These are phyloP conservation scores for Talaromyces rugulosus DNA, from an alignment of 2,329 filamentous ascomycete species.

Conservation along the genomic window DNA sequence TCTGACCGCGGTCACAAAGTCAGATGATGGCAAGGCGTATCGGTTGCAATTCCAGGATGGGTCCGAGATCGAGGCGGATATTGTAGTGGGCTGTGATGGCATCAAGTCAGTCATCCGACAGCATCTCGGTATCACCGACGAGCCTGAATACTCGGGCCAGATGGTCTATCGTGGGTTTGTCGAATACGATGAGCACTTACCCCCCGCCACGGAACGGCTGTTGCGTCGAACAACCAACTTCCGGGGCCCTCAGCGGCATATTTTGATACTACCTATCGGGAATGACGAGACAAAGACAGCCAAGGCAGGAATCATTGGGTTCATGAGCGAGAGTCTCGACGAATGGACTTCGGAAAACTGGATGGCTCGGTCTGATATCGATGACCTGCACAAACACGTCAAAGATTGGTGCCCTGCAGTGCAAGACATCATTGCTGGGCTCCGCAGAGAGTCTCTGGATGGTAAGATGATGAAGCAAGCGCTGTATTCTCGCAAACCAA, in stretches of 20 bases:
- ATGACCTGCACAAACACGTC: conserved; percentile 29
- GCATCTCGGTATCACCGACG: conserved; percentile 23
- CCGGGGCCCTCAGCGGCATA: conserved; percentile 26
- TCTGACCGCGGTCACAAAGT: not conserved
- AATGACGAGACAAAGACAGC: conserved; percentile 29
- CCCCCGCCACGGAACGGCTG: conserved; percentile 24
- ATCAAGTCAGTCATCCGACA: conserved; percentile 18
- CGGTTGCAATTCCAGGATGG: conserved; percentile 12
- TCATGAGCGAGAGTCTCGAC: conserved; percentile 35
- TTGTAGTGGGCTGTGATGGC: conserved; percentile 18
- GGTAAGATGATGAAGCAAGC: conserved; percentile 32
- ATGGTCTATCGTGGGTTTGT: conserved; percentile 36
- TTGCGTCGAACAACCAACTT: conserved; percentile 33
- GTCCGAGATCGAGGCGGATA: conserved; percentile 11
- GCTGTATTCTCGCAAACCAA: conserved; percentile 30
- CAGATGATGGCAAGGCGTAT: conserved; percentile 1
- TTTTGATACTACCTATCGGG: conserved; percentile 35
- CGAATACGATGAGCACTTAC: conserved; percentile 26
- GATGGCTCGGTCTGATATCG: conserved; percentile 30
- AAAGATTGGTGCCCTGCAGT: conserved; percentile 30
- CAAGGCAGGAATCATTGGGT: conserved; percentile 31
- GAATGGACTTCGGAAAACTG: conserved; percentile 33
- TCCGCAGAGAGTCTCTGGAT: conserved; percentile 26
- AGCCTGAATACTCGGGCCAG: conserved; percentile 32
- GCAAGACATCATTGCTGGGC: conserved; percentile 28